Evolutionary conservation across 805 yeast species (phyloP), one percentile per base, ranked within the genome.

Genomic region (Ogataea trehalophila): DNA sequence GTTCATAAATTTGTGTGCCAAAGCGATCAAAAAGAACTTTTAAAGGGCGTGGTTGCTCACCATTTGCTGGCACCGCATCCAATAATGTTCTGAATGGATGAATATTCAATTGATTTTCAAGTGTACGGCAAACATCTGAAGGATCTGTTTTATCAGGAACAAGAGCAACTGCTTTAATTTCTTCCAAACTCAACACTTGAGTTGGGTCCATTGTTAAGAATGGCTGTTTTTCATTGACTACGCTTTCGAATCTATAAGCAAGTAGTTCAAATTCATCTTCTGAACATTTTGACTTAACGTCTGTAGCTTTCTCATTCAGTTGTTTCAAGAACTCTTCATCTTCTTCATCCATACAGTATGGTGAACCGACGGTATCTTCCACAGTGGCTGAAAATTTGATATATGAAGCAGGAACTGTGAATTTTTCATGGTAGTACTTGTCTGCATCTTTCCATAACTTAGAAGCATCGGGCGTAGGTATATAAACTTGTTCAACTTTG

Each of bases 391-490:
- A 86, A 57, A 87, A 87, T 57, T 89, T 85, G 47, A 94, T 87
- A 63, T 90, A 92, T 11, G 86, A 74, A 18, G 80, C 80, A 0
- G 98, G 96, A 51, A 81, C 83, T 4, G 64, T 64, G 66, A 87
- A 92, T 22, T 72, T 67, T 34, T 85, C 85, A 16, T 68, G 68
- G 63, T 94, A 94, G 66, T 77, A 90, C 55, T 83, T 77, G 7
- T 71, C 58, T 37, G 88, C 95, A 22, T 87, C 96, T 3, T 70
- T 66, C 97, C 97, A 91, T 18, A 79, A 71, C 55, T 76, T 76
- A 0, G 95, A 84, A 4, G 98, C 97, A 72, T 89, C 95, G 0
- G 99, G 99, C 0, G 99, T 94, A 2, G 99, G 99, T 57, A 94
- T 94, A 65, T 85, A 92, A 39, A 85, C 84, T 51, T 76, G 76